phyloP scores from a whole-genome alignment of 768 basidiomycete species.

The Suillus discolor region DNA sequence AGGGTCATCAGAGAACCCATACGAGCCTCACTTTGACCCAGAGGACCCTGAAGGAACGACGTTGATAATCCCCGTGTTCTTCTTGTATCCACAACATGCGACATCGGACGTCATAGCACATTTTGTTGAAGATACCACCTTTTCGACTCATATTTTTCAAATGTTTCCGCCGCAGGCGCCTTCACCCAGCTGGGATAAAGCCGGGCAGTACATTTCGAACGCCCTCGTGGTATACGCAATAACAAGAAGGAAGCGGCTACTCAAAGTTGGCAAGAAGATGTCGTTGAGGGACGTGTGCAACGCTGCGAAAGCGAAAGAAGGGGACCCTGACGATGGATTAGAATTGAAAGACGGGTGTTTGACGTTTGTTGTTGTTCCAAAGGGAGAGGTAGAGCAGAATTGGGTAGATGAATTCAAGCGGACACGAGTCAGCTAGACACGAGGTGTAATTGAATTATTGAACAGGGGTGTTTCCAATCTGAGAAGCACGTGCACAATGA shows the following conservation, averaged over 20 bases:
- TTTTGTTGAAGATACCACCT: slow-evolving; percentile 85
- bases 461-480: slow-evolving; percentile 2
- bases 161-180: slow-evolving; percentile 82
- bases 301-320: slow-evolving; percentile 61
- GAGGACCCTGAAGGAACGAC: slow-evolving; percentile 61
- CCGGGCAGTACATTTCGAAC: slow-evolving; percentile 62
- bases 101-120: slow-evolving; percentile 87
- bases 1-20: slow-evolving; percentile 53
- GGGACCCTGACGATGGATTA: slow-evolving; percentile 71
- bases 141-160: slow-evolving; percentile 69
- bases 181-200: slow-evolving; percentile 76
- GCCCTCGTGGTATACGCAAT: slow-evolving; percentile 82
- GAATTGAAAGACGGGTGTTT: slow-evolving; percentile 84
- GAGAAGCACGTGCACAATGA: slow-evolving; percentile 5
- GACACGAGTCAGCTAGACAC: slow-evolving; percentile 35
- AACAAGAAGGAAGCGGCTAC: slow-evolving; percentile 70
- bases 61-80: slow-evolving; percentile 84
- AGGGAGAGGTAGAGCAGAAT: slow-evolving; percentile 71
- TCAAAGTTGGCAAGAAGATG: slow-evolving; percentile 94
- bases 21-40: slow-evolving; percentile 64
- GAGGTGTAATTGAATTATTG: background rate
- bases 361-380: slow-evolving; percentile 77
- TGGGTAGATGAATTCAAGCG: slow-evolving; percentile 92
- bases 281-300: slow-evolving; percentile 76
- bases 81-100: slow-evolving; percentile 89